phyloP scores from a whole-genome alignment of 208 protist species.

The Strigomonas oncopelti region DNA sequence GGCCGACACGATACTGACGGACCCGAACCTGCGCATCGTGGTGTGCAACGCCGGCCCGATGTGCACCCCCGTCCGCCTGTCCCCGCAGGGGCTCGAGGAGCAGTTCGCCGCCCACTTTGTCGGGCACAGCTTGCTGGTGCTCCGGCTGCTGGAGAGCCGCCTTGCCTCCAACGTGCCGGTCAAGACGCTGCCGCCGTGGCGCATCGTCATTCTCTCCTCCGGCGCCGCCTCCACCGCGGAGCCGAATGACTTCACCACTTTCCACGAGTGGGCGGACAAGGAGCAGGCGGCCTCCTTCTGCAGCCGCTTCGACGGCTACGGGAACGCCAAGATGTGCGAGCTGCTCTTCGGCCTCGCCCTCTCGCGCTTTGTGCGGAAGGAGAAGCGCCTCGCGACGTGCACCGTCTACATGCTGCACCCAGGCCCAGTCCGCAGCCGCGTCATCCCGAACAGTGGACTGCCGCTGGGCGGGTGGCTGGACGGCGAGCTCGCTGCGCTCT shows the following conservation, averaged over 20 bases:
- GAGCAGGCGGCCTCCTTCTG: constrained; percentile 19
- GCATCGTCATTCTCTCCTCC: constrained; percentile 55
- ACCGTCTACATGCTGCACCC: constrained; percentile 55
- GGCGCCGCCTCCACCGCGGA: constrained; percentile 31
- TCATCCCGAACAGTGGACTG: constrained; percentile 35
- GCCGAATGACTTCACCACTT: constrained; percentile 27
- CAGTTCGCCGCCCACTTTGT: constrained; percentile 58
- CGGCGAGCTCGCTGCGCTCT: constrained; percentile 30
- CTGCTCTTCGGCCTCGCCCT: constrained; percentile 65
- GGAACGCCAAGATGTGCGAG: constrained; percentile 63
- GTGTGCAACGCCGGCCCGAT: constrained; percentile 49
- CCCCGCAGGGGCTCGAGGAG: constrained; percentile 48
- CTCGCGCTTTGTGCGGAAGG: constrained; percentile 33
- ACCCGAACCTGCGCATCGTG: constrained; percentile 49
- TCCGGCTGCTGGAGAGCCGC: constrained; percentile 43
- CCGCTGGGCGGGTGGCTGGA: constrained; percentile 39
- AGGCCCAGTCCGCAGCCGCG: constrained; percentile 37
- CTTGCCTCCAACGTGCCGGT: constrained; percentile 16
- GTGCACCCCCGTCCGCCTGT: constrained; percentile 31
- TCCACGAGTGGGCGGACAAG: constrained; percentile 23
- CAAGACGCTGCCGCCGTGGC: constrained; percentile 27
- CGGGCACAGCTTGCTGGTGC: constrained; percentile 54
- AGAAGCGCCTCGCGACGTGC: constrained; percentile 37
- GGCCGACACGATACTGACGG: constrained; percentile 29
- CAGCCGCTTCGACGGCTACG: constrained; percentile 41